Base-by-base conservation (phyloP, 441 rosid genomes). In the Raphanus hybrid region DNA sequence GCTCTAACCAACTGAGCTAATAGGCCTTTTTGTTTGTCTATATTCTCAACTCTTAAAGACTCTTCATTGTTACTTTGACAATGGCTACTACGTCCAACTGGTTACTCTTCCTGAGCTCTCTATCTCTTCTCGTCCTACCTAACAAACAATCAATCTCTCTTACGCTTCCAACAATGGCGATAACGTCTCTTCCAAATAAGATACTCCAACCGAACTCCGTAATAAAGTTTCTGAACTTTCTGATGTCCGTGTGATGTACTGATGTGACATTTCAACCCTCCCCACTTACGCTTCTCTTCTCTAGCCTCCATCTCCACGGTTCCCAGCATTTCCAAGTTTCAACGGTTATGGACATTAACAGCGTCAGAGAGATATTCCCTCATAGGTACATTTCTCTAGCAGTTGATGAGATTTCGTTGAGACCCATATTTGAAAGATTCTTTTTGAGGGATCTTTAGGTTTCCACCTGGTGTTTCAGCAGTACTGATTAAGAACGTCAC, bases 1-100 rank as follows among this genome's bases (percentile, higher is more conserved):
- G 87, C 91, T 94, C 90, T 90, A 89, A 91, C 94, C 97, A 90
- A 1, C 90, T 87, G 91, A 90, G 92, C 91, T 88, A 88, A 88
- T 86, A 80, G 87, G 90, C 43, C 43, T 39, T 39, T 39, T 8
- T 10, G 3, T 8, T 39, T 39, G 8, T 2, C 0, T 39, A 2
- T 39, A 39, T 29, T 39, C 11, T 39, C 11, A 39, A 39, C 34
- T 29, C 34, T 29, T 1, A 39, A 9, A 39, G 11, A 8, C 11
- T 39, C 43, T 39, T 39, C 43, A 39, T 9, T 8, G 43, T 39
- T 39, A 39, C 43, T 39, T 39, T 39, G 43, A 39, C 12, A 39
- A 39, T 39, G 43, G 43, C 43, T 39, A 39, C 43, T 39, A 39
- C 43, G 43, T 39, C 43, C 43, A 39, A 39, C 43, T 39, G 11